Evolutionary conservation across 2,329 filamentous ascomycete genomes (phyloP).

Genomic region (Xylaria multiplex): DNA sequence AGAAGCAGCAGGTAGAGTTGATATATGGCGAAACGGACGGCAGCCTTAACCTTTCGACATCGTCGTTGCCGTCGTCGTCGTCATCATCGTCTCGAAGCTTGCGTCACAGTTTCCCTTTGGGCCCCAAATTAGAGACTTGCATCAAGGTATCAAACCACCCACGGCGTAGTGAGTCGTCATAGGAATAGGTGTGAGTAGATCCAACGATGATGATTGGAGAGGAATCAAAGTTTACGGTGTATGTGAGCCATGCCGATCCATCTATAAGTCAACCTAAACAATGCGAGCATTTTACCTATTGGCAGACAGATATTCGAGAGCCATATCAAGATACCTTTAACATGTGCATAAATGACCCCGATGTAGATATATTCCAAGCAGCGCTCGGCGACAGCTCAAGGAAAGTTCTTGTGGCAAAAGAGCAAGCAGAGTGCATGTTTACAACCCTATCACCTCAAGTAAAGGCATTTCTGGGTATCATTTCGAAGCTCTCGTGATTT

Average conservation of each 20-base stretch:
- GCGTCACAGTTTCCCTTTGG: background rate
- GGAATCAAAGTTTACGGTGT: background rate
- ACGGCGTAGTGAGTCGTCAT: background rate
- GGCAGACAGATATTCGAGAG: background rate
- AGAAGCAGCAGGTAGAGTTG: background rate
- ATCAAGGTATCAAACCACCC: background rate
- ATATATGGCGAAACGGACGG: background rate
- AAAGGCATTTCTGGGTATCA: background rate
- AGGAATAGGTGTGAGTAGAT: background rate
- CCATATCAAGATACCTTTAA: background rate
- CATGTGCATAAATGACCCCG: background rate
- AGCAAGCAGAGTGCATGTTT: background rate
- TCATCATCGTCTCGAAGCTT: background rate
- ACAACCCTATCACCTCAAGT: background rate
- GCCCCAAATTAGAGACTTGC: background rate
- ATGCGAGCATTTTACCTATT: background rate
- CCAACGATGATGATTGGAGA: background rate
- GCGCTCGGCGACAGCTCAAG: too few relatives aligned
- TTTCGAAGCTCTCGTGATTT: background rate
- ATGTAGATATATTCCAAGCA: background rate
- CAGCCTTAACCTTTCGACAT: background rate
- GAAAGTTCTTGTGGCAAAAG: background rate
- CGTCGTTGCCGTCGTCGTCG: constrained; percentile 1
- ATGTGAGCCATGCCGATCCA: too few relatives aligned
- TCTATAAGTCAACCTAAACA: background rate